phyloP scores from a whole-genome alignment of 2,329 filamentous ascomycete species.

The Trichoderma semiorbis region DNA sequence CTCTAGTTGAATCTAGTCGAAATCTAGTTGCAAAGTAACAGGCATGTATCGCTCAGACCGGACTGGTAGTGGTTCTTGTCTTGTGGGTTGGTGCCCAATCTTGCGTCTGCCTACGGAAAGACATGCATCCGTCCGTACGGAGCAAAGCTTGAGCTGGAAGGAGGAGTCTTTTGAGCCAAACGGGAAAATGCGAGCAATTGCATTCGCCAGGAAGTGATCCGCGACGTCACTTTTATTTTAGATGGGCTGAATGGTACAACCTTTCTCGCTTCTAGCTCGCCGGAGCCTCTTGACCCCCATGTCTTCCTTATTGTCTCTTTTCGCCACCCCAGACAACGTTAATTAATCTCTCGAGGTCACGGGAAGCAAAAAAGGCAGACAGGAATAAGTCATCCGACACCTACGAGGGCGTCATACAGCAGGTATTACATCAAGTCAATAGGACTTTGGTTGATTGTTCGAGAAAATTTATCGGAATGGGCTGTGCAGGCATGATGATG shows the following conservation, averaged over 20 bases:
- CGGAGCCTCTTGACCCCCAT: neutral
- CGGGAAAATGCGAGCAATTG: neutral
- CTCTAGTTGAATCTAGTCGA: neutral
- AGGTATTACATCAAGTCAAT: neutral
- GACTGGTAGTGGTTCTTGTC: neutral
- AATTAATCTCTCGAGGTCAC: slow-evolving; percentile 6
- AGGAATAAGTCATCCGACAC: neutral
- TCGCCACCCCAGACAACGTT: neutral
- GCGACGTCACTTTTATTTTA: neutral
- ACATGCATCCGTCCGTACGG: neutral
- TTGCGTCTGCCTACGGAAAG: neutral
- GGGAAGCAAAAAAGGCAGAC: neutral
- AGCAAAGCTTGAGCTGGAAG: neutral
- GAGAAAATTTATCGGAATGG: neutral
- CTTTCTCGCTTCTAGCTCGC: neutral
- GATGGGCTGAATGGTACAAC: neutral
- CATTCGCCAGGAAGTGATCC: neutral
- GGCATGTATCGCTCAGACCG: neutral
- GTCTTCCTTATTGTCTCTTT: neutral
- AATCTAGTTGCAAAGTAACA: neutral
- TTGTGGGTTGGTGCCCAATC: neutral
- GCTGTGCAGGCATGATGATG: neutral
- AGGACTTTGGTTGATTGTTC: neutral
- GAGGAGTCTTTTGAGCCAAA: neutral
- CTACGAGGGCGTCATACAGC: neutral